These are phyloP conservation scores for Naumovozyma baii DNA, from an alignment of 805 yeast genomes.

Conservation along the genomic window DNA sequence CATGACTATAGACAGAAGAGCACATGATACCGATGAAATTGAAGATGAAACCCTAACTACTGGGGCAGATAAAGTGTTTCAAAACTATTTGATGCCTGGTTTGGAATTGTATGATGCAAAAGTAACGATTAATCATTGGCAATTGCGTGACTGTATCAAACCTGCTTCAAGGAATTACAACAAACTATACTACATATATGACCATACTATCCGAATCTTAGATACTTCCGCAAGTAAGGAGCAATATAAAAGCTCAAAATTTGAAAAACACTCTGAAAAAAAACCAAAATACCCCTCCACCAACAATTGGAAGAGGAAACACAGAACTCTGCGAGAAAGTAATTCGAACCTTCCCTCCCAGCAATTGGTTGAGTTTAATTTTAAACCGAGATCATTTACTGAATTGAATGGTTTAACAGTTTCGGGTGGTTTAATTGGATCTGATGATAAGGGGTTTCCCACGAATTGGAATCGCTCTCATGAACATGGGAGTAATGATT, in stretches of 20 bases:
- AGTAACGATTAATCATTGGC: slow-evolving; percentile 54
- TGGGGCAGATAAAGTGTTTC: slow-evolving; percentile 25
- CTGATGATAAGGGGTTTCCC: slow-evolving; percentile 28
- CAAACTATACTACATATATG: slow-evolving; percentile 49
- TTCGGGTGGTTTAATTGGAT: slow-evolving; percentile 43
- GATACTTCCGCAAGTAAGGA: slow-evolving; percentile 17
- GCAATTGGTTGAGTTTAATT: slow-evolving; percentile 43
- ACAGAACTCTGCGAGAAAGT: background rate
- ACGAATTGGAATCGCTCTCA: slow-evolving; percentile 20
- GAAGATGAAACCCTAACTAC: slow-evolving; percentile 20
- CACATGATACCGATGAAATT: slow-evolving; percentile 3
- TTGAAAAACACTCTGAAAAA: background rate
- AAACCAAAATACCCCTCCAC: background rate
- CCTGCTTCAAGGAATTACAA: slow-evolving; percentile 35
- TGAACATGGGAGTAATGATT: slow-evolving; percentile 1
- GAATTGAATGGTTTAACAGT: slow-evolving; percentile 45
- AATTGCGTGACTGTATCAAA: slow-evolving; percentile 63
- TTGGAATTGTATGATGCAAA: slow-evolving; percentile 25
- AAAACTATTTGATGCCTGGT: slow-evolving; percentile 28
- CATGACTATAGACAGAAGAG: slow-evolving; percentile 5
- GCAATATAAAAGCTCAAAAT: background rate
- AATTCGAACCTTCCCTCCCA: slow-evolving; percentile 17
- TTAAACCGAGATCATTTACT: slow-evolving; percentile 62
- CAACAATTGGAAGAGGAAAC: slow-evolving; percentile 3
- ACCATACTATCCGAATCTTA: slow-evolving; percentile 41